Evolutionary conservation across 164 flowering plant species (phyloP).

Genomic region (Dillenia turbinata): DNA sequence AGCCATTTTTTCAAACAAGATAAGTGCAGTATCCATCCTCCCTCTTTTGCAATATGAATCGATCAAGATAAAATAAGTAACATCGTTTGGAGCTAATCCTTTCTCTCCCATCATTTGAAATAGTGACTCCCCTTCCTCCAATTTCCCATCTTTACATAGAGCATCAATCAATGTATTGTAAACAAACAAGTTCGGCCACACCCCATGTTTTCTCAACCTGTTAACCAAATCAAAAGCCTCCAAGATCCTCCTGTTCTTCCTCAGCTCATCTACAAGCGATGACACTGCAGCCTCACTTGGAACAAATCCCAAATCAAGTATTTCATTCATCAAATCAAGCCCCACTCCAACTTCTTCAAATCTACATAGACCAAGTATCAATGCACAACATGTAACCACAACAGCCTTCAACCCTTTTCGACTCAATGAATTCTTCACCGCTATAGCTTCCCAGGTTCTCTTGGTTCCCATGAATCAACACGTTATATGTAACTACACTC

Average conservation of each 20-base stretch:
- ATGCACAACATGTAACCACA: slow-evolving; percentile 64
- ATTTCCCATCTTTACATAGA: slow-evolving; percentile 58
- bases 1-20: slow-evolving; percentile 44
- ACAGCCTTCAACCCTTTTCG: slow-evolving; percentile 57
- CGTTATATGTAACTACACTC: slow-evolving; percentile 63
- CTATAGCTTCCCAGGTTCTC: slow-evolving; percentile 58
- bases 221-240: slow-evolving; percentile 60
- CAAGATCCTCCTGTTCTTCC: slow-evolving; percentile 45
- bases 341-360: slow-evolving; percentile 42
- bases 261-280: slow-evolving; percentile 59
- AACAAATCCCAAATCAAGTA: slow-evolving; percentile 56
- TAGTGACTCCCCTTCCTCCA: slow-evolving; percentile 55
- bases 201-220: slow-evolving; percentile 33
- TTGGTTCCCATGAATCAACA: slow-evolving; percentile 59
- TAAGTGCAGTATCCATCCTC: slow-evolving; percentile 41
- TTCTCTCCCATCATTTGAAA: slow-evolving; percentile 44
- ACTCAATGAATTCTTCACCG: slow-evolving; percentile 48
- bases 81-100: slow-evolving; percentile 62
- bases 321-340: slow-evolving; percentile 46
- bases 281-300: slow-evolving; percentile 80
- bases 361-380: slow-evolving; percentile 68
- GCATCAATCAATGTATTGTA: slow-evolving; percentile 76
- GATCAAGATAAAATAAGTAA: slow-evolving; percentile 68
- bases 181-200: slow-evolving; percentile 58
- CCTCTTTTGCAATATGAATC: slow-evolving; percentile 67